Evolutionary conservation across 169 alveolate genomes (phyloP).

Genomic region (Miamiensis avidus): DNA sequence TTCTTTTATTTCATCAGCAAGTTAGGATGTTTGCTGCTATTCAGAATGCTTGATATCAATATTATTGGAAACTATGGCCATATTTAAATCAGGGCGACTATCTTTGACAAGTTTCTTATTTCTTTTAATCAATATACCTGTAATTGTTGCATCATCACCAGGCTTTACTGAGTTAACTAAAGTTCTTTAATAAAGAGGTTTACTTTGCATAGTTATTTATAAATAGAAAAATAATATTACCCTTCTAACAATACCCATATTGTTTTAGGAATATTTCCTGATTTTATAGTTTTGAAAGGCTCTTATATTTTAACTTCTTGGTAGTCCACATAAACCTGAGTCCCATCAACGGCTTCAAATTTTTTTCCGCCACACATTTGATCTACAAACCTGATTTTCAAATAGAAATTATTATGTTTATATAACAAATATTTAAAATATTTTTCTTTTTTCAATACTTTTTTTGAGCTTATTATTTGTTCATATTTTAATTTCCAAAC

Average conservation of each 20-base stretch:
- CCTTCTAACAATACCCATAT: conserved; percentile 55
- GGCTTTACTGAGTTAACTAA: conserved; percentile 59
- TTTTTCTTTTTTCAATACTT: neutral
- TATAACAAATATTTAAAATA: too few species aligned
- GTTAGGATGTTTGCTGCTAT: conserved; percentile 4
- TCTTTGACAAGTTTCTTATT: conserved; percentile 50
- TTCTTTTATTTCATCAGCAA: conserved; percentile 34
- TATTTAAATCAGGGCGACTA: conserved; percentile 51
- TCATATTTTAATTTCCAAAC: neutral
- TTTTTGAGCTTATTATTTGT: too few species aligned
- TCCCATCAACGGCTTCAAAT: neutral
- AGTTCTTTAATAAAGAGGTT: neutral
- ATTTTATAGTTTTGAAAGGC: conserved; percentile 59
- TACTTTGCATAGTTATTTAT: conserved; percentile 20
- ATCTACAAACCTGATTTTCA: neutral
- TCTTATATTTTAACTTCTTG: conserved; percentile 56
- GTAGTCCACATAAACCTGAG: neutral
- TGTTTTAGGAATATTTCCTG: conserved; percentile 63
- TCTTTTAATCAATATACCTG: conserved; percentile 60
- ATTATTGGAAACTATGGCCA: conserved; percentile 50
- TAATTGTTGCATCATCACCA: conserved; percentile 68
- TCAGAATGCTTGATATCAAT: conserved; percentile 16
- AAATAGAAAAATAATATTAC: neutral
- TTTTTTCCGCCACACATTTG: neutral
- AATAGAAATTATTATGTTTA: too few species aligned